Evolutionary conservation across 768 basidiomycete species (phyloP).

Genomic region (Solioccasus polychromus): DNA sequence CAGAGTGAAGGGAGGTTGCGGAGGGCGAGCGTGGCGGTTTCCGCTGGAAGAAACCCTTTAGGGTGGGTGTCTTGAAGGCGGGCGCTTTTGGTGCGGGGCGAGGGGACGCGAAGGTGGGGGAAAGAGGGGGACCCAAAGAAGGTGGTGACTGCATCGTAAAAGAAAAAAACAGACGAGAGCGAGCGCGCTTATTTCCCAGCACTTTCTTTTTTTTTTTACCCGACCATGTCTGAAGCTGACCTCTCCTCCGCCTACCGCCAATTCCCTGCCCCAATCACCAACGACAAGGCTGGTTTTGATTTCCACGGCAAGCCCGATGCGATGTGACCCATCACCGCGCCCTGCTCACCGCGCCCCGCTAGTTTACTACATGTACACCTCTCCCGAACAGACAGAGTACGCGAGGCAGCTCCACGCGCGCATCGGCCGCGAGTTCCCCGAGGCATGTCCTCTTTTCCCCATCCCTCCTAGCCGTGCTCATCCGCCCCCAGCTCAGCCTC

Average conservation of each 20-base stretch:
- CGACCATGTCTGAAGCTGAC: constrained; percentile 11
- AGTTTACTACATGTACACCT: constrained; percentile 63
- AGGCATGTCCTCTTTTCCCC: constrained; percentile 38
- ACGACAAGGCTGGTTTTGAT: constrained; percentile 64
- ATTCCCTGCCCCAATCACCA: constrained; percentile 54
- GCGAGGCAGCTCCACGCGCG: constrained; percentile 58
- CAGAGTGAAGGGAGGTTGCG: constrained; percentile 48
- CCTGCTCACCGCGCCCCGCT: background rate
- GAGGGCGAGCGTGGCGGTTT: constrained; percentile 44
- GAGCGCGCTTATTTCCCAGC: no score
- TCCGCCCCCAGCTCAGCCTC: constrained; percentile 48
- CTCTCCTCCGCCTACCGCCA: constrained; percentile 50
- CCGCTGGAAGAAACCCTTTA: constrained; percentile 49
- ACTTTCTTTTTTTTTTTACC: no score
- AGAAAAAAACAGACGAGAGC: background rate
- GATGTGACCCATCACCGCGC: no score
- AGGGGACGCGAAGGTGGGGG: constrained; percentile 44
- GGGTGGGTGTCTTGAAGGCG: constrained; percentile 32
- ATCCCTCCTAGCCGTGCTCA: background rate
- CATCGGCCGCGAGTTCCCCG: constrained; percentile 64
- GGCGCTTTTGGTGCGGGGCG: constrained; percentile 28
- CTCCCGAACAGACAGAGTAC: constrained; percentile 42
- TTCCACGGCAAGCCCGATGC: constrained; percentile 65
- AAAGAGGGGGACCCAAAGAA: constrained; percentile 41
- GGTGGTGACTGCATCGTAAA: constrained; percentile 18